phyloP scores from a whole-genome alignment of 495 filamentous ascomycete species.

The Penicillium desertorum region DNA sequence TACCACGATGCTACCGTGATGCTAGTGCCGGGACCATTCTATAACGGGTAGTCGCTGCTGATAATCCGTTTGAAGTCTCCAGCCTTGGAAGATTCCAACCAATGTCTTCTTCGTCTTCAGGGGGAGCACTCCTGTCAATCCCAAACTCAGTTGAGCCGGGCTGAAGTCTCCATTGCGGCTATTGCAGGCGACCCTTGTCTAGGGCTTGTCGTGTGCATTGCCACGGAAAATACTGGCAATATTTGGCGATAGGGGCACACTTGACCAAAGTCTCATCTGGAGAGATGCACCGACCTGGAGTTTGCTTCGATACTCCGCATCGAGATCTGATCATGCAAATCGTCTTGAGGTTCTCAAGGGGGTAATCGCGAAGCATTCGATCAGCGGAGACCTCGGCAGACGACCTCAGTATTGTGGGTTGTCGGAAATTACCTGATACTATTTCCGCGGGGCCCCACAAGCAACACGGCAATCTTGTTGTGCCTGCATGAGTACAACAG shows the following conservation, averaged over 20 bases:
- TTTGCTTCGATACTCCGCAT: neutral
- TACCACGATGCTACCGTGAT: neutral
- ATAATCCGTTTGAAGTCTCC: neutral
- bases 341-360: neutral
- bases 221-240: neutral
- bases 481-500: too few species aligned
- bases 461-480: neutral
- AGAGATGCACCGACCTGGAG: neutral
- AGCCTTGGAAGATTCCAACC: neutral
- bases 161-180: neutral
- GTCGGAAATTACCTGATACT: slow-evolving; percentile 12
- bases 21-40: slow-evolving; percentile 1
- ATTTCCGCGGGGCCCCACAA: neutral
- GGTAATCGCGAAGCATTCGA: neutral
- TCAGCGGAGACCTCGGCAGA: slow-evolving; percentile 2
- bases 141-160: neutral
- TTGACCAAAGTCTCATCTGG: neutral
- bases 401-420: neutral
- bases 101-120: neutral
- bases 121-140: neutral
- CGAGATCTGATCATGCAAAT: slow-evolving; percentile 13
- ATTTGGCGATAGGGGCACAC: neutral
- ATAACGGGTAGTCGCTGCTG: neutral
- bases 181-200: slow-evolving; percentile 3
- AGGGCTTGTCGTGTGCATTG: neutral